Conservation (phyloP, 1,139 yeast genomes). For the Nadsonia commutata region DNA sequence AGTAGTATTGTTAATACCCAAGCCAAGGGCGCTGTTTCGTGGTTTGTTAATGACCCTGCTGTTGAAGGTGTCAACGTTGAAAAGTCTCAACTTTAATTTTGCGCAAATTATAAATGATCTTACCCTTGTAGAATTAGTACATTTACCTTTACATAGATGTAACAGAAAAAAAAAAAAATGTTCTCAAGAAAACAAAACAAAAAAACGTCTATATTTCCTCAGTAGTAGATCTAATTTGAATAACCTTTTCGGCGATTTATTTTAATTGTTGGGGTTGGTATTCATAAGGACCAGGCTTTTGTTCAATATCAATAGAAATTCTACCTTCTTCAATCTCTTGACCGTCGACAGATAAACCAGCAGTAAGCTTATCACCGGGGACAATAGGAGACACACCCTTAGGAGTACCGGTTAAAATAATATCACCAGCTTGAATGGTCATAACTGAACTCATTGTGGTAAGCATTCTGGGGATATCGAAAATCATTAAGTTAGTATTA, state of each 20-base stretch:
- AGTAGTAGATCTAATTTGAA: no score
- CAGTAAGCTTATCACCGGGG: slow-evolving; percentile 67
- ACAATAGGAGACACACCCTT: slow-evolving; percentile 83
- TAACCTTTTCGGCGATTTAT: no score
- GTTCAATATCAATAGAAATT: slow-evolving; percentile 43
- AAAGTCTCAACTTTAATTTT: slow-evolving; percentile 7
- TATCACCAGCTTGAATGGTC: slow-evolving; percentile 84
- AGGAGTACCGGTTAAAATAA: slow-evolving; percentile 91
- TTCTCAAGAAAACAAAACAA: no score
- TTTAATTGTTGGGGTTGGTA: no score
- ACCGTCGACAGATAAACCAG: slow-evolving; percentile 44
- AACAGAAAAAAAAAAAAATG: no score
- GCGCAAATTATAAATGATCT: no score
- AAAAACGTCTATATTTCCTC: no score
- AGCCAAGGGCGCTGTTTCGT: slow-evolving; percentile 33
- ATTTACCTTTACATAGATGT: no score
- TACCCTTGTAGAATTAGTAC: no score
- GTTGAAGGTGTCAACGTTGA: slow-evolving; percentile 37
- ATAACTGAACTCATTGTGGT: slow-evolving; percentile 72
- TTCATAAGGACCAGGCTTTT: slow-evolving; percentile 70
- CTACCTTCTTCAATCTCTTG: slow-evolving; percentile 33
- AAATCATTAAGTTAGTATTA: slow-evolving; percentile 71
- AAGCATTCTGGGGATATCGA: slow-evolving; percentile 69
- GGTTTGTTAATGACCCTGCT: slow-evolving; percentile 77
- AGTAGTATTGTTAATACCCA: slow-evolving; percentile 53